A percentile compares a stretch with the other conserved stretches of the same genome.
phyloP scores from a whole-genome alignment of 805 yeast genomes.

The Saccharomycopsis capsularis region DNA sequence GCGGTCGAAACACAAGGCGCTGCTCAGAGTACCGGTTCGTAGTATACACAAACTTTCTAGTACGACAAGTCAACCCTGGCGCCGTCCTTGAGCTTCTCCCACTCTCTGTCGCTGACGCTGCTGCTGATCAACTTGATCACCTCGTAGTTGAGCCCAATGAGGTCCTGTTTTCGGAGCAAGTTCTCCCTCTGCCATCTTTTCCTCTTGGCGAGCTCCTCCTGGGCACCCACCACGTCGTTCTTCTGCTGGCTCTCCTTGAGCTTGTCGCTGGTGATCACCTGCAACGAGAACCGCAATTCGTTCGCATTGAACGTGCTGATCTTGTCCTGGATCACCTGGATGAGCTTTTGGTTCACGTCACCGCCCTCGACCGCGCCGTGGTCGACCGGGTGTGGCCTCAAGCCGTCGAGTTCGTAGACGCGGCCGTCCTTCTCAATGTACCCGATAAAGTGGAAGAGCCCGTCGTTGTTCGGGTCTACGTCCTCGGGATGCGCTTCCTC shows the following conservation, averaged over 20 bases:
- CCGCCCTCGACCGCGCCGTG: conserved; percentile 42
- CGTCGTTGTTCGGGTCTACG: conserved; percentile 39
- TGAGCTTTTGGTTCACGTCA: conserved; percentile 37
- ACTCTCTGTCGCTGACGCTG: conserved; percentile 33
- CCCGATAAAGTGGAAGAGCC: conserved; percentile 55
- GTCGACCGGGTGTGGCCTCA: conserved; percentile 46
- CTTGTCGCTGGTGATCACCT: conserved; percentile 48
- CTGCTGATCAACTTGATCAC: conserved; percentile 37
- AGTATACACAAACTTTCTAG: no score
- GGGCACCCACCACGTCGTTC: conserved; percentile 36
- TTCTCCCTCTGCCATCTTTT: conserved; percentile 49
- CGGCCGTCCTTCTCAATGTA: conserved; percentile 38
- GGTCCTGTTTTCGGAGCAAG: conserved; percentile 46
- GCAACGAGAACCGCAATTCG: conserved; percentile 50
- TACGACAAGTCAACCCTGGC: not conserved
- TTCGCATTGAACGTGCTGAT: conserved; percentile 38
- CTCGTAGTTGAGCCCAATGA: conserved; percentile 43
- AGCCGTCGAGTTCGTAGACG: conserved; percentile 58
- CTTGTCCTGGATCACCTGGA: conserved; percentile 40
- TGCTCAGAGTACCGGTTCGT: no score
- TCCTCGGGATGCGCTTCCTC: conserved; percentile 28
- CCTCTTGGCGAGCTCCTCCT: conserved; percentile 41
- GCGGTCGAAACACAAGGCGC: no score
- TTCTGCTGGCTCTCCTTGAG: conserved; percentile 31
- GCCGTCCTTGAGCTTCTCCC: conserved; percentile 25